Conservation (phyloP, 2,329 filamentous ascomycete genomes). For the Leptoxyphium fumago region DNA sequence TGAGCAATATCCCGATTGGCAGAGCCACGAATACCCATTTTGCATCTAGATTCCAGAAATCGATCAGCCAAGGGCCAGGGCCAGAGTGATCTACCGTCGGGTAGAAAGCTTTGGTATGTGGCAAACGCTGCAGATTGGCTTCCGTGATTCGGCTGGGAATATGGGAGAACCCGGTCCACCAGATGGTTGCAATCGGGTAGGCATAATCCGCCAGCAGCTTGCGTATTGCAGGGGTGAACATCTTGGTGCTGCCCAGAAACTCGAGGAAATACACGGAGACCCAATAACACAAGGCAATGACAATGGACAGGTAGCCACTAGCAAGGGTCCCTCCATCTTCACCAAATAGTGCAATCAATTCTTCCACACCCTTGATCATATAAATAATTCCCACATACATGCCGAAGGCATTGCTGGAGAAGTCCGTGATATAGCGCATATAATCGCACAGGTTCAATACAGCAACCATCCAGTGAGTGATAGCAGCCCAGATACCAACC, state of each 20-base stretch:
- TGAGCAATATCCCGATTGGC: constrained; percentile 39
- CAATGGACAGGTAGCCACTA: constrained; percentile 34
- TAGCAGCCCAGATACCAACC: constrained; percentile 42
- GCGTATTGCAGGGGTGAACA: constrained; percentile 31
- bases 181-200: constrained; percentile 37
- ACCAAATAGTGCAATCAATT: constrained; percentile 37
- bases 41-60: constrained; percentile 38
- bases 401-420: constrained; percentile 39
- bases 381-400: constrained; percentile 44
- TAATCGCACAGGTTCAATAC: constrained; percentile 41
- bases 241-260: constrained; percentile 30
- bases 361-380: constrained; percentile 41
- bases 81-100: constrained; percentile 28
- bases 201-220: constrained; percentile 38
- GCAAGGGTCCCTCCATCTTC: constrained; percentile 16
- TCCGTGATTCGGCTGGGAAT: constrained; percentile 32
- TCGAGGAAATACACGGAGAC: constrained; percentile 36
- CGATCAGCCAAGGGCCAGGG: constrained; percentile 29
- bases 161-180: constrained; percentile 40
- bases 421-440: constrained; percentile 45
- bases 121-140: constrained; percentile 28
- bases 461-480: constrained; percentile 42
- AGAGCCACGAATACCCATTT: constrained; percentile 40
- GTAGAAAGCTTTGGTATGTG: constrained; percentile 31
- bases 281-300: constrained; percentile 39